A percentile compares a stretch with the other conserved stretches of the same genome.
These are phyloP conservation scores for Bonia amplexicaulis DNA, from an alignment of 176 grass and related monocot species.

Conservation along the genomic window DNA sequence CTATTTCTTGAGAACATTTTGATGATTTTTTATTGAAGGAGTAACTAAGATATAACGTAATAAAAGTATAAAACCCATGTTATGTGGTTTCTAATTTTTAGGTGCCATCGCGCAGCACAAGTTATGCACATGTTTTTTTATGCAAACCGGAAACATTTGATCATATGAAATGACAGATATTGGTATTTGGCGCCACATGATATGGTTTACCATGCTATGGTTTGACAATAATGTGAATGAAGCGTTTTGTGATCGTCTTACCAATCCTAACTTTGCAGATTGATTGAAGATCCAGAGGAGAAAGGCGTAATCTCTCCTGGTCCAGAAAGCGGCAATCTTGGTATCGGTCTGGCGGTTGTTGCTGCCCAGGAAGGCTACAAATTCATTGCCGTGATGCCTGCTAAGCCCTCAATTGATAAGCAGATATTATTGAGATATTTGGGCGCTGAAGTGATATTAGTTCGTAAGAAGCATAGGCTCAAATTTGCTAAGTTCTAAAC, in stretches of 20 bases:
- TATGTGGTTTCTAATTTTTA: too few species aligned
- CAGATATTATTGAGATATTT: conserved; percentile 67
- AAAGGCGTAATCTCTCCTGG: conserved; percentile 69
- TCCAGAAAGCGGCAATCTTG: conserved; percentile 64
- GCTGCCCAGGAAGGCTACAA: conserved; percentile 73
- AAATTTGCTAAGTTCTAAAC: too few species aligned
- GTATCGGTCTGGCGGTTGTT: conserved; percentile 51
- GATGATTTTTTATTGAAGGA: too few species aligned
- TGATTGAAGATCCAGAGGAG: conserved; percentile 94
- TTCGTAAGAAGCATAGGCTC: conserved; percentile 40
- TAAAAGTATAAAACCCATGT: too few species aligned
- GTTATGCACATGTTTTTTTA: too few species aligned
- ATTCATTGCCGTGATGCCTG: conserved; percentile 60
- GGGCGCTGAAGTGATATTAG: conserved; percentile 64
- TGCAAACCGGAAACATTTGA: too few species aligned
- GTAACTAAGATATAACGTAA: too few species aligned
- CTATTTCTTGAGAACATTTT: neutral
- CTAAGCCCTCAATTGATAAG: conserved; percentile 63
- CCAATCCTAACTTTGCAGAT: conserved; percentile 28
- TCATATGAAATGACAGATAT: too few species aligned
- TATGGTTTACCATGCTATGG: too few species aligned
- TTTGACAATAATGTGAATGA: too few species aligned
- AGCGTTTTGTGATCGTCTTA: neutral
- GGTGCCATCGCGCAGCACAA: too few species aligned
- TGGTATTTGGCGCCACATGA: too few species aligned